Base-by-base conservation (phyloP, 2,329 filamentous ascomycete genomes). In the Verticillium zaregamsianum region DNA sequence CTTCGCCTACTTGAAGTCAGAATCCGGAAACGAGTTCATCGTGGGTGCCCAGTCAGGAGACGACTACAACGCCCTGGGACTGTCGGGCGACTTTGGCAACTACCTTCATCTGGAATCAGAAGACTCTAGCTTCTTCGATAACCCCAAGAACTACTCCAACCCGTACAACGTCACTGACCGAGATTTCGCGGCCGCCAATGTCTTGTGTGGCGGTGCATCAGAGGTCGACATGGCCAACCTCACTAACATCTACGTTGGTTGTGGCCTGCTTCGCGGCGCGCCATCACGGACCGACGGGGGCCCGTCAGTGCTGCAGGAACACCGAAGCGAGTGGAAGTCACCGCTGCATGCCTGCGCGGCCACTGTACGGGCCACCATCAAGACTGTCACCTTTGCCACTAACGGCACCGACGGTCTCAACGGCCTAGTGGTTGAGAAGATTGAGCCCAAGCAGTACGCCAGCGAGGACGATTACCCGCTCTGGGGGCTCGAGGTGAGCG, bases 311-410 rank as follows among this genome's bases (percentile, higher is more conserved):
- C 64, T 79, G 2, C 75, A 76, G 28, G 76, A 81, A 31, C 71
- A 73, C 7, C 73, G 73, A 5, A 76, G 76, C 15, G 64, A 69
- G 39, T 83, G 79, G 79, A 73, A 74, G 1, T 67, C 74, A 5
- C 74, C 77, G 0, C 61, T 82, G 0, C 80, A 81, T 62, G 70
- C 72, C 0, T 83, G 80, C 63, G 78, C 79, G 1, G 74, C 73
- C 0, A 68, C 76, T 0, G 64, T 76, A 3, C 76, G 76, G 57
- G 79, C 80, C 3, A 74, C 71, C 1, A 72, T 83, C 61, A 82
- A 82, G 64, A 77, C 74, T 0, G 77, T 80, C 7, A 68, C 68
- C 0, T 81, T 83, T 63, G 64, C 67, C 2, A 74, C 71, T 64
- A 82, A 82, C 63, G 75, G 74, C 3, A 79, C 77, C 0, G 61